Evolutionary conservation across 2,329 filamentous ascomycete genomes (phyloP).

Genomic region (Aspergillus felis): DNA sequence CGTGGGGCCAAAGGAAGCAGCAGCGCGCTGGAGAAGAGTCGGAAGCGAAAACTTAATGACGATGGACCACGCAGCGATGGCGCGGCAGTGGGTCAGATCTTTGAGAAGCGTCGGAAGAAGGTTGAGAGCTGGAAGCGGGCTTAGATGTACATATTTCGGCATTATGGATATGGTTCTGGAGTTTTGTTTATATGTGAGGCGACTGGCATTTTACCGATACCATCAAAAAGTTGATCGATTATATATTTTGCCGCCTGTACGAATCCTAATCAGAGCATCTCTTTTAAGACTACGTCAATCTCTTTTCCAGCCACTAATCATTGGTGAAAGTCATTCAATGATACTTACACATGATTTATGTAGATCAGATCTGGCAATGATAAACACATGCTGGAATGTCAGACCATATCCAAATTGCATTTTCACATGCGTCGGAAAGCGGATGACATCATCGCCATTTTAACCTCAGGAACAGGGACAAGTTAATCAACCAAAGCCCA

Average conservation of each 20-base stretch:
- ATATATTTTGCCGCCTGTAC: neutral
- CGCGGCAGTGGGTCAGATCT: conserved; percentile 63
- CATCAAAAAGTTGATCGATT: neutral
- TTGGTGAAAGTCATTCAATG: neutral
- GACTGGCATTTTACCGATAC: neutral
- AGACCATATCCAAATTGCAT: neutral
- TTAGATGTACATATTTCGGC: neutral
- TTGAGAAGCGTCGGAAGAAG: conserved; percentile 44
- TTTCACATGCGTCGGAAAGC: neutral
- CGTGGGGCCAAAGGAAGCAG: conserved; percentile 59
- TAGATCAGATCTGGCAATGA: neutral
- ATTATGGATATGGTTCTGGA: neutral
- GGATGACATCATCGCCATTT: neutral
- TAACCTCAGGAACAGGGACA: neutral
- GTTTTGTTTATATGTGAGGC: conserved; percentile 2
- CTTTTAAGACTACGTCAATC: neutral
- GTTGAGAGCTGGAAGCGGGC: conserved; percentile 40
- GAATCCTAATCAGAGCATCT: neutral
- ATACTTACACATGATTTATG: neutral
- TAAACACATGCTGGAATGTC: neutral
- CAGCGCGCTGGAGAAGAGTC: conserved; percentile 70
- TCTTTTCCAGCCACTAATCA: neutral
- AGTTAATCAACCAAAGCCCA: neutral
- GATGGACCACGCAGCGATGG: conserved; percentile 67
- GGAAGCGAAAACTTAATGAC: conserved; percentile 69